Evolutionary conservation across 1,139 yeast genomes (phyloP).

Genomic region (Scheffersomyces quercinus): DNA sequence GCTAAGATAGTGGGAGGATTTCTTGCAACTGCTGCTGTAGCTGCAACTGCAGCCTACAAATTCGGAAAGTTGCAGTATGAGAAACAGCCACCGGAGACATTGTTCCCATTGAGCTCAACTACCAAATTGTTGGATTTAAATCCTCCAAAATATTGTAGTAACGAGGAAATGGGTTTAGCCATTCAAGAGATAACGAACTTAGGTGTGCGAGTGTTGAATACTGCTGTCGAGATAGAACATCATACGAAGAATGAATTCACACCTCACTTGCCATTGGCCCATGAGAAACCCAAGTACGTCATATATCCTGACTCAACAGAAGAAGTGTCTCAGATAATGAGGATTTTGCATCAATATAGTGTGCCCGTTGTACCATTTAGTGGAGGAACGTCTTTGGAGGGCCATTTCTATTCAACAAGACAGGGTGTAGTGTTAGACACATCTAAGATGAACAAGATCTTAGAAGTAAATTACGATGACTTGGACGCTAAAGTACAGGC

Average conservation of each 20-base stretch:
- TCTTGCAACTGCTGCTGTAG: background rate
- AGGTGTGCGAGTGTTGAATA: conserved; percentile 28
- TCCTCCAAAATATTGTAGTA: conserved; percentile 42
- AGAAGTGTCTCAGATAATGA: conserved; percentile 37
- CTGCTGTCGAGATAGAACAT: conserved; percentile 32
- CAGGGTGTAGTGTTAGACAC: conserved; percentile 39
- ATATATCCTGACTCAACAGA: conserved; percentile 39
- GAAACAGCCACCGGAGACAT: background rate
- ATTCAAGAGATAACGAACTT: conserved; percentile 40
- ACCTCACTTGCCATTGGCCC: conserved; percentile 38
- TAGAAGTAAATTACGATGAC: conserved; percentile 39
- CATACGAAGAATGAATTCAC: conserved; percentile 44
- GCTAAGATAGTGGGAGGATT: background rate
- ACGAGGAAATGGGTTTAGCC: conserved; percentile 42
- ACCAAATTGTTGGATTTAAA: conserved; percentile 30
- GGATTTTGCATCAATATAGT: conserved; percentile 29
- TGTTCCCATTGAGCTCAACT: conserved; percentile 23
- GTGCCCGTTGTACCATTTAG: conserved; percentile 69
- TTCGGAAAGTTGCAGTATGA: background rate
- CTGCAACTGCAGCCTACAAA: background rate
- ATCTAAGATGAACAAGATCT: conserved; percentile 39
- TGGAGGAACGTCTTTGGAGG: conserved; percentile 48
- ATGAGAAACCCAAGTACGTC: conserved; percentile 36
- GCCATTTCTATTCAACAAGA: conserved; percentile 46
- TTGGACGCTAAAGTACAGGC: conserved; percentile 46